Conservation (phyloP, 495 filamentous ascomycete species). For the Hypoxylon rickii region DNA sequence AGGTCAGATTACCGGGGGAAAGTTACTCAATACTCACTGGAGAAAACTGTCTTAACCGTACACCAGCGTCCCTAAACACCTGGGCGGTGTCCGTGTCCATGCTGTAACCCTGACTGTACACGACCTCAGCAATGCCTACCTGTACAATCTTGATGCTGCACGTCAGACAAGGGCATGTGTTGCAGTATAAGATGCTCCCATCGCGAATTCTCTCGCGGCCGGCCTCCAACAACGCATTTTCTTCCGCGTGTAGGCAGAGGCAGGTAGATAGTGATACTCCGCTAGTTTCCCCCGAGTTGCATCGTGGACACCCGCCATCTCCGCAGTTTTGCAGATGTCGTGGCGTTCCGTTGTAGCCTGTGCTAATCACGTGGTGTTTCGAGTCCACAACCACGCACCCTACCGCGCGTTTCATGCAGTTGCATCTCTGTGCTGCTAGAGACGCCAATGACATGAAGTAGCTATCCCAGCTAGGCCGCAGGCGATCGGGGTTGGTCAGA, state of each 20-base stretch:
- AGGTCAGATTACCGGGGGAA: not conserved
- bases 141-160: conserved; percentile 98
- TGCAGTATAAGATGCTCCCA: conserved; percentile 82
- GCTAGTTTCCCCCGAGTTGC: conserved; percentile 70
- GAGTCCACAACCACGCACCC: conserved; percentile 88
- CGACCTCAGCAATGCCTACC: conserved; percentile 92
- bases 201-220: conserved; percentile 86
- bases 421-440: conserved; percentile 86
- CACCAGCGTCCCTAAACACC: conserved; percentile 75
- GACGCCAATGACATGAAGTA: conserved; percentile 98
- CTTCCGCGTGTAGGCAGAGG: conserved; percentile 93
- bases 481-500: conserved; percentile 74
- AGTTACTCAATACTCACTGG: conserved; percentile 60
- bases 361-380: conserved; percentile 85
- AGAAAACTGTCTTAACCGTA: conserved; percentile 78
- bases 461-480: conserved; percentile 93
- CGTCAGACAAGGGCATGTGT: conserved; percentile 98
- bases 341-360: conserved; percentile 97
- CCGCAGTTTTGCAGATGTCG: conserved; percentile 85
- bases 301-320: conserved; percentile 88
- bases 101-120: conserved; percentile 89
- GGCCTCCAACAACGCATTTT: conserved; percentile 94
- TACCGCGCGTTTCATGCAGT: conserved; percentile 97
- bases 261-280: conserved; percentile 82
- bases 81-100: conserved; percentile 88